phyloP scores from a whole-genome alignment of 2,329 filamentous ascomycete species.

The Verticillium nonalfalfae region DNA sequence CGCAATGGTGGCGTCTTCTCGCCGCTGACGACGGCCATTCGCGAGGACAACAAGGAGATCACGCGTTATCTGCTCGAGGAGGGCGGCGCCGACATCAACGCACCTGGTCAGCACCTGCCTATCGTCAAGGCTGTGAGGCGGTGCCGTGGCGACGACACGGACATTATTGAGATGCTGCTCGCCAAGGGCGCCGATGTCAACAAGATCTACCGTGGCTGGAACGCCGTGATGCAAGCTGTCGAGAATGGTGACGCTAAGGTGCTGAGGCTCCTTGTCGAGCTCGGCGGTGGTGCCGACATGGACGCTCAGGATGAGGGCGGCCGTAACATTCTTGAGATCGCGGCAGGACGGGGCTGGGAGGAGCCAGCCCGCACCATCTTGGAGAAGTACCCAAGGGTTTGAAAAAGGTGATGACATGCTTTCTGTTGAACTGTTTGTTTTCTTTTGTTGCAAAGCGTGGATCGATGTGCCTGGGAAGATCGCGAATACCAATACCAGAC shows the following conservation, averaged over 20 bases:
- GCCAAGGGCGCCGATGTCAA: constrained; percentile 61
- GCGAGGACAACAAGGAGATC: constrained; percentile 55
- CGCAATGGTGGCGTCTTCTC: constrained; percentile 69
- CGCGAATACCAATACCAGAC: no score
- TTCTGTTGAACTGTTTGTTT: neutral
- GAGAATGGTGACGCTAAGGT: constrained; percentile 55
- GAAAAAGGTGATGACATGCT: no score
- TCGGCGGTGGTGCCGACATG: constrained; percentile 40
- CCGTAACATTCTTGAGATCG: constrained; percentile 50
- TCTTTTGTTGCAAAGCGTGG: no score
- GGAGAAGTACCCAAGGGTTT: neutral
- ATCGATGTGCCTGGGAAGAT: no score
- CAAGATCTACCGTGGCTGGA: constrained; percentile 61
- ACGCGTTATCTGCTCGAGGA: constrained; percentile 55
- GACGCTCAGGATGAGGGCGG: constrained; percentile 47
- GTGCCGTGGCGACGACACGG: constrained; percentile 46
- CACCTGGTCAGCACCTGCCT: constrained; percentile 64
- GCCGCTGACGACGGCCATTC: constrained; percentile 60
- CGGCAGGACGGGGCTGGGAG: constrained; percentile 49
- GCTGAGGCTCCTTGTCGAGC: constrained; percentile 41
- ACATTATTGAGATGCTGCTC: constrained; percentile 57
- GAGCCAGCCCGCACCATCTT: constrained; percentile 45
- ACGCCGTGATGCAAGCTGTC: constrained; percentile 57
- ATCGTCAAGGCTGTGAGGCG: constrained; percentile 63
- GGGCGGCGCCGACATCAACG: constrained; percentile 57